Conservation (phyloP, 1,284 basidiomycete species). For the Phenoliferia sp. region DNA sequence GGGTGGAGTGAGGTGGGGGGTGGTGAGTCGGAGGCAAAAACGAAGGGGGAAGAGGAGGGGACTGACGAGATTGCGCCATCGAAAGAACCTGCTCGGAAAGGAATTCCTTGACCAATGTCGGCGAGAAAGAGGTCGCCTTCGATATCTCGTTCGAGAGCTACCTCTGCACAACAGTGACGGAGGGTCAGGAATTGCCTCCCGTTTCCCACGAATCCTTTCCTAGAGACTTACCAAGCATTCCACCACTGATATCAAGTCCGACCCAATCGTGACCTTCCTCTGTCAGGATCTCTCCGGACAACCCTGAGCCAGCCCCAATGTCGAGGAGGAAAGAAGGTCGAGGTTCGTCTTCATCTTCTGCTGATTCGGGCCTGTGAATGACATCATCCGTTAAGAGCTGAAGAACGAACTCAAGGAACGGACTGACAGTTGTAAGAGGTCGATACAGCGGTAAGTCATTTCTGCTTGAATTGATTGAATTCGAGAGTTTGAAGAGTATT, state of each 20-base stretch:
- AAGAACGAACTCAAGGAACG: background rate
- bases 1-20: background rate
- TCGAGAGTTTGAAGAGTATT: constrained; percentile 89
- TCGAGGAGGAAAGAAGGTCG: constrained; percentile 81
- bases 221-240: constrained; percentile 67
- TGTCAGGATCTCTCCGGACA: constrained; percentile 95
- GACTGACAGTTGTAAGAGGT: constrained; percentile 69
- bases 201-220: background rate
- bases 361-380: background rate
- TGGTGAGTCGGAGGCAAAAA: background rate
- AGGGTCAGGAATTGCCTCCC: background rate
- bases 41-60: constrained; percentile 6
- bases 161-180: constrained; percentile 55
- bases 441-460: constrained; percentile 94
- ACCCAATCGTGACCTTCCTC: constrained; percentile 93
- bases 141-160: constrained; percentile 86
- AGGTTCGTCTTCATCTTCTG: constrained; percentile 25
- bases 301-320: constrained; percentile 95
- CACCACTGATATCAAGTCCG: constrained; percentile 91
- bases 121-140: constrained; percentile 70
- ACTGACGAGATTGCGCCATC: constrained; percentile 92
- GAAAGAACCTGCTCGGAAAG: constrained; percentile 92
- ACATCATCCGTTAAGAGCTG: background rate
- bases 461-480: constrained; percentile 95
- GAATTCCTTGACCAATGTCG: constrained; percentile 47